Percentiles rank a stretch among this genome's conserved stretches.
Conservation (phyloP, 768 basidiomycete species). For the Lentinula aciculospora region DNA sequence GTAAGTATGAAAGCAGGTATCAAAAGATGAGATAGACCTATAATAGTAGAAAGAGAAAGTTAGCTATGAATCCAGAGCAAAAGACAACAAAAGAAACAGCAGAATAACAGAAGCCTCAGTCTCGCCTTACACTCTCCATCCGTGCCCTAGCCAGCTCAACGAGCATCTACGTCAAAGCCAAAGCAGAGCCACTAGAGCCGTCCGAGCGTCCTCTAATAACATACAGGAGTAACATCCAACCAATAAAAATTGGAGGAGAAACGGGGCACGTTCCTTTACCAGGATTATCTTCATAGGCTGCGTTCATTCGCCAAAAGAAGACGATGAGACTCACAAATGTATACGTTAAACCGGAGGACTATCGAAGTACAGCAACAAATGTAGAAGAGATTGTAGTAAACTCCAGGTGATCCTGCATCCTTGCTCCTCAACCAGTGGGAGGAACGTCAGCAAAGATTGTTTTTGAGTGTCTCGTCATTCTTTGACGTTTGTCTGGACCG, state of each 20-base stretch:
- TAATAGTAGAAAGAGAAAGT: no score
- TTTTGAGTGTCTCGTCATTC: slow-evolving; percentile 69
- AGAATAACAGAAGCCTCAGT: slow-evolving; percentile 34
- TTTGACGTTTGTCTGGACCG: slow-evolving; percentile 90
- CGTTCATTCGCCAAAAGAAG: slow-evolving; percentile 10
- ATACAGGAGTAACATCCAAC: slow-evolving; percentile 26
- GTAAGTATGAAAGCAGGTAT: no score
- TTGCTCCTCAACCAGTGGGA: slow-evolving; percentile 86
- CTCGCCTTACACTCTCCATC: slow-evolving; percentile 85
- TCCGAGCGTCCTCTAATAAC: slow-evolving; percentile 20
- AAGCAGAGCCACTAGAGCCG: slow-evolving; percentile 15
- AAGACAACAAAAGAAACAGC: background rate
- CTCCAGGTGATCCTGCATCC: slow-evolving; percentile 94
- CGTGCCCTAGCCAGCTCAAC: slow-evolving; percentile 50
- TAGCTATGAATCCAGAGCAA: background rate
- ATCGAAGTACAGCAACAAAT: slow-evolving; percentile 3
- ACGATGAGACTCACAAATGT: slow-evolving; percentile 25
- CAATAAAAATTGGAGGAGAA: slow-evolving; percentile 17
- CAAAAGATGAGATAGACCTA: no score
- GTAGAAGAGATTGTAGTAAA: slow-evolving; percentile 45
- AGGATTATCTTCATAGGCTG: slow-evolving; percentile 75
- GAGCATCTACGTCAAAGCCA: slow-evolving; percentile 14
- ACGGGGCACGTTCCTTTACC: slow-evolving; percentile 84
- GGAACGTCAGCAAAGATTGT: slow-evolving; percentile 90
- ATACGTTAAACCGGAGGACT: slow-evolving; percentile 10